Evolutionary conservation across 371 early-diverging fungal genomes (phyloP).

Genomic region (Nematocida sp.): DNA sequence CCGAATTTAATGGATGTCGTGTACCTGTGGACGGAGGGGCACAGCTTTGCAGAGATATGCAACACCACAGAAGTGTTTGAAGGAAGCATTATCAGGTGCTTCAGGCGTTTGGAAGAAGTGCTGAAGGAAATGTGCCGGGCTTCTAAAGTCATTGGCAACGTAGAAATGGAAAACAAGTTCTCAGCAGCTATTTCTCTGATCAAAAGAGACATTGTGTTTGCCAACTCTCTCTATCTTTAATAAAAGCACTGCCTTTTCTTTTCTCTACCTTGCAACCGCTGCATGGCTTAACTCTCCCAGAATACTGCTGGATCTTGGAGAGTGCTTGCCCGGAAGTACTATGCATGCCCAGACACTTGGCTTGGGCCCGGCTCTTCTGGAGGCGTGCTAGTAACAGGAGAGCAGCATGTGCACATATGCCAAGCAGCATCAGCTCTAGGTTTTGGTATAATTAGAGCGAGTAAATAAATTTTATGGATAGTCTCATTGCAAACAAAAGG

Average conservation of each 20-base stretch:
- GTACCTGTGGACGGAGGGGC: conserved; percentile 88
- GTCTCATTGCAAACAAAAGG: conserved; percentile 11
- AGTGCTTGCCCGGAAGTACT: no score
- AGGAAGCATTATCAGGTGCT: conserved; percentile 85
- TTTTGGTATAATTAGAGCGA: no score
- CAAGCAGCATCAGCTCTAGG: no score
- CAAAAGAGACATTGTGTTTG: conserved; percentile 94
- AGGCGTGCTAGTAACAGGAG: no score
- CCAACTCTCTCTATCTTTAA: conserved; percentile 46
- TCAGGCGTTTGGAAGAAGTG: conserved; percentile 87
- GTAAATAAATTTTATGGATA: conserved; percentile 49
- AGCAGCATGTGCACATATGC: no score
- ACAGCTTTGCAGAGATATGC: conserved; percentile 85
- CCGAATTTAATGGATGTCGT: conserved; percentile 87
- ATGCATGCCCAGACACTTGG: no score
- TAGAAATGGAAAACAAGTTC: conserved; percentile 88
- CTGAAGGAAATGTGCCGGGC: conserved; percentile 85
- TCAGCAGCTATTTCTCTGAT: conserved; percentile 81
- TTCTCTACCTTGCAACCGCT: not conserved
- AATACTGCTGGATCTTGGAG: not conserved
- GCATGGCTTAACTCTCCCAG: not conserved
- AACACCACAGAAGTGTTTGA: conserved; percentile 90
- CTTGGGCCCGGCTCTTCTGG: no score
- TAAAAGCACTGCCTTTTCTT: not conserved
- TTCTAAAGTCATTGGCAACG: conserved; percentile 88